Evolutionary conservation across 2,329 filamentous ascomycete genomes (phyloP).

Genomic region (Fusarium decemcellulare): DNA sequence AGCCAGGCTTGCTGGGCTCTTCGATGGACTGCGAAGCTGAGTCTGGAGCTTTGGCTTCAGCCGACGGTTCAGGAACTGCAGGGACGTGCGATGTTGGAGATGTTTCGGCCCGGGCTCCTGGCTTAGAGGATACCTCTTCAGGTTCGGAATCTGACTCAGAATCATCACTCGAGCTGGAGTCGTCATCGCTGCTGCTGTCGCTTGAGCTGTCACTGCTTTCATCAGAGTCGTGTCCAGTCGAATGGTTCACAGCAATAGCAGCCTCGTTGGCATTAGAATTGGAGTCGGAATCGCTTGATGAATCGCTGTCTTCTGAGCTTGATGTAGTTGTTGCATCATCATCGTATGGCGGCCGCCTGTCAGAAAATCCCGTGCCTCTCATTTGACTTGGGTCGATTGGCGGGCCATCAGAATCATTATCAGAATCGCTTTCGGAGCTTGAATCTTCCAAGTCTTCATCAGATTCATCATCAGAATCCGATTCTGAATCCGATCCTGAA

Average conservation of each 20-base stretch:
- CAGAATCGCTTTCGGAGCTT: constrained; percentile 9
- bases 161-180: constrained; percentile 40
- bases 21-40: constrained; percentile 10
- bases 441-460: constrained; percentile 55
- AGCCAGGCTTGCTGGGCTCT: constrained; percentile 49
- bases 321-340: background rate
- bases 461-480: constrained; percentile 51
- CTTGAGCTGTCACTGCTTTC: constrained; percentile 37
- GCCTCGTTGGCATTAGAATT: background rate
- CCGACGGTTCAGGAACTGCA: background rate
- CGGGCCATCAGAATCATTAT: constrained; percentile 24
- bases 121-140: constrained; percentile 56
- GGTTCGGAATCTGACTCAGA: constrained; percentile 51
- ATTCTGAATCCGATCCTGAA: constrained; percentile 38
- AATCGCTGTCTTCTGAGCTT: constrained; percentile 4
- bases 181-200: constrained; percentile 36
- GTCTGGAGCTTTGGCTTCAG: constrained; percentile 7
- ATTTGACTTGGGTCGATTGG: no score
- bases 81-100: background rate
- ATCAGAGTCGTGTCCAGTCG: constrained; percentile 25
- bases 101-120: constrained; percentile 10
- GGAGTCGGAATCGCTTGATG: constrained; percentile 30
- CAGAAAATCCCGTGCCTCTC: background rate
- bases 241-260: constrained; percentile 12
- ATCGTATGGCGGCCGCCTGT: background rate